phyloP scores from a whole-genome alignment of 345 rosid genomes.

The Syzygium aqueum region DNA sequence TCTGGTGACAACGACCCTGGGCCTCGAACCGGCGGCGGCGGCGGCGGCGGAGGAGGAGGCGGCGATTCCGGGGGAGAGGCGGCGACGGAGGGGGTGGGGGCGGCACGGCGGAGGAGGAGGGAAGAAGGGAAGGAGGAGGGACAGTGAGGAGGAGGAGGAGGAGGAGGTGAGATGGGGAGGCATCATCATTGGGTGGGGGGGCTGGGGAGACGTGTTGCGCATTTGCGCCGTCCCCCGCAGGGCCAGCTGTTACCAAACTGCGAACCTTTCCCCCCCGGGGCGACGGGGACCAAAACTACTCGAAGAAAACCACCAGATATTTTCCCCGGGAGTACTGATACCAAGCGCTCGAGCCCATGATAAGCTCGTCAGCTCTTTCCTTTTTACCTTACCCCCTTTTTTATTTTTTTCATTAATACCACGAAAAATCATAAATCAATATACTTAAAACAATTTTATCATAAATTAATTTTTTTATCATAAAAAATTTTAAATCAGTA shows the following conservation, averaged over 20 bases:
- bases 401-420: no score
- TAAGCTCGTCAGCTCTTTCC: not conserved
- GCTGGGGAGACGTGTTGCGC: constrained; percentile 10
- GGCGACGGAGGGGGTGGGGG: no score
- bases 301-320: not conserved
- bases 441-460: no score
- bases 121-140: not conserved
- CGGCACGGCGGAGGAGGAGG: not conserved
- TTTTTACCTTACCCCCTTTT: no score
- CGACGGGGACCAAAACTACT: not conserved
- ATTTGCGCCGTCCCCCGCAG: no score
- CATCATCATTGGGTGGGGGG: constrained; percentile 7
- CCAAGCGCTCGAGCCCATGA: not conserved
- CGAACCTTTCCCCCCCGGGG: not conserved
- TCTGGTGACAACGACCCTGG: constrained; percentile 82
- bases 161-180: constrained; percentile 15
- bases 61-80: not conserved
- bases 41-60: no score
- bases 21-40: constrained; percentile 21
- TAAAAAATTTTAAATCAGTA: no score
- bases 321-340: not conserved
- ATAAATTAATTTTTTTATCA: no score
- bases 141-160: constrained; percentile 3
- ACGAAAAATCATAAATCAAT: no score
- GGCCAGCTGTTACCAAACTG: constrained; percentile 21